phyloP scores from a whole-genome alignment of 352 stramenopile species.

The Pelagophyceae sp. region DNA sequence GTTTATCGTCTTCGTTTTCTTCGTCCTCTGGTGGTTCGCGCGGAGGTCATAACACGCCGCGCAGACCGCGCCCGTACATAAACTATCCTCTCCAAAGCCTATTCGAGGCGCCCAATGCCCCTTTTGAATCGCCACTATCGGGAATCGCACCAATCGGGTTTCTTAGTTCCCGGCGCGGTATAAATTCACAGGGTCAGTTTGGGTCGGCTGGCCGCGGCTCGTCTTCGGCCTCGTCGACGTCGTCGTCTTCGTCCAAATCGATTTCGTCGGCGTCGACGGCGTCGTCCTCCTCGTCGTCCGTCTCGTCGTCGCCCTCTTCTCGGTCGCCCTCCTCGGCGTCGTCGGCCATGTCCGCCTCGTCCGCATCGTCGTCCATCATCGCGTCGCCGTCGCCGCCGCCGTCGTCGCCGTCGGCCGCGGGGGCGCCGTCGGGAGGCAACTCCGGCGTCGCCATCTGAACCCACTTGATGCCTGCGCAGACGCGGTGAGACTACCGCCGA shows the following conservation, averaged over 20 bases:
- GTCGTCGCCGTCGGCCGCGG: slow-evolving; percentile 55
- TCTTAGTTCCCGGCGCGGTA: too few relatives aligned
- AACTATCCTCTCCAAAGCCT: too few relatives aligned
- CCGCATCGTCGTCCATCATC: slow-evolving; percentile 15
- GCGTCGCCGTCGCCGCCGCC: slow-evolving; percentile 23
- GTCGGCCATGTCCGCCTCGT: slow-evolving; percentile 19
- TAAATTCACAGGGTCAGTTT: neutral
- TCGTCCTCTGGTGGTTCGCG: slow-evolving; percentile 56
- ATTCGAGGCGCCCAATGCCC: too few relatives aligned
- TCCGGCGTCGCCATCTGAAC: neutral
- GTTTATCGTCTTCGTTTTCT: slow-evolving; percentile 56
- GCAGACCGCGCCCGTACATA: too few relatives aligned
- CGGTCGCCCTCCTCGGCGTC: slow-evolving; percentile 15
- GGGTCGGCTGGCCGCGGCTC: neutral
- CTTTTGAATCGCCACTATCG: too few relatives aligned
- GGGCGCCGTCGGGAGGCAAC: neutral
- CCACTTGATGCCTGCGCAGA: neutral
- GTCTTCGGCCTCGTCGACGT: neutral
- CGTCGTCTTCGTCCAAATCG: neutral
- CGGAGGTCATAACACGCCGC: neutral
- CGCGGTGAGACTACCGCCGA: too few relatives aligned
- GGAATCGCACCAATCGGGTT: too few relatives aligned
- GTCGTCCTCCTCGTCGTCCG: slow-evolving; percentile 23
- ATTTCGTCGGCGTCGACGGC: slow-evolving; percentile 26
- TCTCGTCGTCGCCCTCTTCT: neutral